These are phyloP conservation scores for Ambrosiella beaveri DNA, from an alignment of 2,329 filamentous ascomycete genomes.

Conservation along the genomic window DNA sequence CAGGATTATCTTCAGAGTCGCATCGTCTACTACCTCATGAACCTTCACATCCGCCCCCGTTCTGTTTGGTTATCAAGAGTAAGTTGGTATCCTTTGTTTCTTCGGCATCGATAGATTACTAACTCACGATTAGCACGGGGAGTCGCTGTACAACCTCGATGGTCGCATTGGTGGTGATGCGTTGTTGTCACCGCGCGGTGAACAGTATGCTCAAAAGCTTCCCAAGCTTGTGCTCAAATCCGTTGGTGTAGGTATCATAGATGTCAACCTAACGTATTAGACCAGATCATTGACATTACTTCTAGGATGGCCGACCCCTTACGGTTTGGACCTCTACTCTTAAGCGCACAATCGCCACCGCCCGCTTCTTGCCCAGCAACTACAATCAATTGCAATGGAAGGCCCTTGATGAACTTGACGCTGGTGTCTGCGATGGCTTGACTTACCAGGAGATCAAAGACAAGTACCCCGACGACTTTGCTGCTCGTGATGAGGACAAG, in stretches of 20 bases:
- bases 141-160: constrained; percentile 79
- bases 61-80: constrained; percentile 93
- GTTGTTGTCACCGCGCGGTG: constrained; percentile 65
- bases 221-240: constrained; percentile 73
- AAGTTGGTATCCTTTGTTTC: constrained; percentile 22
- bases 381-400: constrained; percentile 99
- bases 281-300: constrained; percentile 11
- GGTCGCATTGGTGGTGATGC: constrained; percentile 91
- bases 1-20: constrained; percentile 92
- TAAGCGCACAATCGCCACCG: constrained; percentile 77
- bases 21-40: constrained; percentile 97
- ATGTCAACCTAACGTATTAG: neutral
- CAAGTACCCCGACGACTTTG: constrained; percentile 83
- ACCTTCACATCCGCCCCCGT: constrained; percentile 88
- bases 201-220: constrained; percentile 71
- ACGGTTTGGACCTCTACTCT: constrained; percentile 48
- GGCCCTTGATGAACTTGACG: constrained; percentile 90
- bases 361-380: constrained; percentile 58
- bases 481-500: constrained; percentile 90
- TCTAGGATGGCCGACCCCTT: constrained; percentile 39
- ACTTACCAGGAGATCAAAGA: constrained; percentile 93
- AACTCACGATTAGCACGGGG: constrained; percentile 53
- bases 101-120: neutral
- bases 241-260: constrained; percentile 48
- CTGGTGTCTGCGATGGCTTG: constrained; percentile 87